Conservation (phyloP, 78 protist genomes). For the Dictyostelium purpureum region DNA sequence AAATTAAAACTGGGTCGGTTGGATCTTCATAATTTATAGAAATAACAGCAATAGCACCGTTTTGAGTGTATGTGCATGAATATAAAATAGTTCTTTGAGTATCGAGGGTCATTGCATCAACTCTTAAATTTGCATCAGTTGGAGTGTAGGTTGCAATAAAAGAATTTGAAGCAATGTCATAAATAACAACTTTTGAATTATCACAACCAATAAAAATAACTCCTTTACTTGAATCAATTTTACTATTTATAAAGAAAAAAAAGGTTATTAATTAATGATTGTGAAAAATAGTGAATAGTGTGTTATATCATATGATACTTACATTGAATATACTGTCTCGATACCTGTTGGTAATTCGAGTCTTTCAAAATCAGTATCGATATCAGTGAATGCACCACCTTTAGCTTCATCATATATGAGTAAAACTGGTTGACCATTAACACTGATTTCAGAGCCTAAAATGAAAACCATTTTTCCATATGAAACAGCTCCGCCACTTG, state of each 20-base stretch:
- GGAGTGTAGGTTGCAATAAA: not conserved
- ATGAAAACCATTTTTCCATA: not conserved
- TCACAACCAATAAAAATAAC: constrained; percentile 18
- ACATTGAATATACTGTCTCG: not conserved
- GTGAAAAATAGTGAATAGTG: not conserved
- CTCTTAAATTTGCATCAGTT: not conserved
- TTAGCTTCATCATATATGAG: not conserved
- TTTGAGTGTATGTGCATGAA: not conserved
- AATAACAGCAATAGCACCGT: not conserved
- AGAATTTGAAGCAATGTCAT: not conserved
- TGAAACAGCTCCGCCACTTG: not conserved
- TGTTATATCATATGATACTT: not conserved
- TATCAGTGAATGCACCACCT: not conserved
- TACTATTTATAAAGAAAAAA: not conserved
- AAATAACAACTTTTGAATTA: not conserved
- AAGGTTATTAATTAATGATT: not conserved
- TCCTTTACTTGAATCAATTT: not conserved
- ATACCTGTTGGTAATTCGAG: not conserved
- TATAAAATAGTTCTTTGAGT: not conserved
- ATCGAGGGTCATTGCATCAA: constrained; percentile 4
- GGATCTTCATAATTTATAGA: not conserved
- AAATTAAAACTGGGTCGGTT: not conserved
- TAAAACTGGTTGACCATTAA: not conserved
- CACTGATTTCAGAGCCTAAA: not conserved
- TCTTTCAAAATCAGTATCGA: not conserved